Base-by-base conservation (phyloP, 768 basidiomycete species). In the Lactarius akahatsu region DNA sequence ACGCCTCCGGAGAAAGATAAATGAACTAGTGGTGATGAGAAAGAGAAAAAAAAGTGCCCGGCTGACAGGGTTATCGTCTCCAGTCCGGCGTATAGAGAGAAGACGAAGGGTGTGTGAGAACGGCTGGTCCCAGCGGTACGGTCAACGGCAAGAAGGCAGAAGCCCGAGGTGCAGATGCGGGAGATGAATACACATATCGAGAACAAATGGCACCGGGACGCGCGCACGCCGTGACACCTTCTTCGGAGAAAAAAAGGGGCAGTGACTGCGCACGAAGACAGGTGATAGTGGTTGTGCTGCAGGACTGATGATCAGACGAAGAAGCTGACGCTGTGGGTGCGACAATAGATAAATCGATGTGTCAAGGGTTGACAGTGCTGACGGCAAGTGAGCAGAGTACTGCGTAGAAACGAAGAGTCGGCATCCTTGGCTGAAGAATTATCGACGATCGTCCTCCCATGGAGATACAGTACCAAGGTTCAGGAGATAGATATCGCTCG, bases 131-230 rank as follows among this genome's bases (percentile, higher is more conserved):
- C 61, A 11, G 26, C 3, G 56, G 55, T 38, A 40, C 8, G 61
- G 65, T 28, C 40, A 43, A n/a, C 30, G 40, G 58, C 8, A 36
- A 26, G 50, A 60, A 55, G 20, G 15, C 64, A 47, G 50, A 61
- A 58, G 34, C 50, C 63, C 47, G 58, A 41, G 57, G 32, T 40
- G 13, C 23, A 18, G 34, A 58, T 28, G 32, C 1, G 28, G 57
- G 16, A 41, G n/a, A 58, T 36, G 32, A 32, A 50, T 2, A 32
- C 54, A 52, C 36, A 50, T 34, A 57, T 23, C 23, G 45, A 36
- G 43, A 38, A 52, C 30, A 41, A 57, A 23, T 11, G 28, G 28
- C 43, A 47, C 47, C 5, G 41, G 38, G 60, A 47, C 28, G 28
- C 57, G 61, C 23, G 56, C 36, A 34, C 55, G 26, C 60, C 55